Conservation (phyloP, 352 stramenopile species). For the Phytophthora ohioensis region DNA sequence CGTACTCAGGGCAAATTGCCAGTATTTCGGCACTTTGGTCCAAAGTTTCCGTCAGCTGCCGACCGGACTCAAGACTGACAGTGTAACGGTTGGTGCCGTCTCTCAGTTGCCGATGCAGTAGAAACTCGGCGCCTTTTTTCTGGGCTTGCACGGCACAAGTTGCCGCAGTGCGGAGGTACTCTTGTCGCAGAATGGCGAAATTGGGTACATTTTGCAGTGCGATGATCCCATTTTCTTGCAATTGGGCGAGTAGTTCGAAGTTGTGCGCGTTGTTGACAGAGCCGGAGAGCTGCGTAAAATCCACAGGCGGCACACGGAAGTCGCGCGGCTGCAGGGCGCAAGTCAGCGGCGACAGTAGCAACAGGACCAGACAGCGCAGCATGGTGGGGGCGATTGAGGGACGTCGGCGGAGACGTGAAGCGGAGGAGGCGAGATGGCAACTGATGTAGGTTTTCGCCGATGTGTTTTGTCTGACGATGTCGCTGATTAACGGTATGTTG, state of each 20-base stretch:
- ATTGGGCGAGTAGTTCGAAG: conserved; percentile 49
- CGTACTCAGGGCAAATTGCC: conserved; percentile 63
- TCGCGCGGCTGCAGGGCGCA: conserved; percentile 41
- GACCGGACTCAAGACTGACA: conserved; percentile 71
- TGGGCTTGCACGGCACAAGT: conserved; percentile 64
- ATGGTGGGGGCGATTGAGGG: conserved; percentile 22
- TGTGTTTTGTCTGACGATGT: neutral
- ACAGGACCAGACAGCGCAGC: conserved; percentile 25
- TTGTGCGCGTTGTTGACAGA: conserved; percentile 42
- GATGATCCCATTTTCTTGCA: conserved; percentile 80
- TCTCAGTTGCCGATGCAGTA: conserved; percentile 69
- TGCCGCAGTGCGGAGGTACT: conserved; percentile 69
- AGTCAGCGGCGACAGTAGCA: conserved; percentile 29
- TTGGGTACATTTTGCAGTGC: conserved; percentile 76
- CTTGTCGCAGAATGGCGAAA: conserved; percentile 54
- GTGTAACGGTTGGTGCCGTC: conserved; percentile 83
- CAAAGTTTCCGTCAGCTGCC: conserved; percentile 42
- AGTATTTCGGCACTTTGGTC: conserved; percentile 50
- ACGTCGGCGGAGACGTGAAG: conserved; percentile 31
- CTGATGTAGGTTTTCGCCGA: conserved; percentile 12
- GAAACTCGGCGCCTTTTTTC: conserved; percentile 62
- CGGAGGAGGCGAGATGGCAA: conserved; percentile 26
- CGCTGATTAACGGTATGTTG: conserved; percentile 23
- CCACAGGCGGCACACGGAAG: conserved; percentile 63
- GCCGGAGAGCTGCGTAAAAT: conserved; percentile 59